Percentiles rank a stretch among this genome's conserved stretches.
These are phyloP conservation scores for Colletotrichum orbiculare DNA, from an alignment of 2,329 filamentous ascomycete species.

Conservation along the genomic window DNA sequence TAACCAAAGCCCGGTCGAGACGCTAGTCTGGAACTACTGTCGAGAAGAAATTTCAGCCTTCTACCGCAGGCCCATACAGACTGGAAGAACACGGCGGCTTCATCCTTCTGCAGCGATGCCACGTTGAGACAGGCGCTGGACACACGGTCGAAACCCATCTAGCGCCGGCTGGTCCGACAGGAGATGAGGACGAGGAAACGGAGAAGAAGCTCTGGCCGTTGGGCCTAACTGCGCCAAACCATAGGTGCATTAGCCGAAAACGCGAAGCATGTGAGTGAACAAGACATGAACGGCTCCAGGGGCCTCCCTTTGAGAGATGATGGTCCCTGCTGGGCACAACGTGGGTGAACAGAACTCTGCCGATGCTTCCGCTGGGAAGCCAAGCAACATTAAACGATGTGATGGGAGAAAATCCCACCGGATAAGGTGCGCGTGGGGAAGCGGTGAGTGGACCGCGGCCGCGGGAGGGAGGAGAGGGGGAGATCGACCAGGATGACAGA, in stretches of 20 bases:
- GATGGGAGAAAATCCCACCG: background rate
- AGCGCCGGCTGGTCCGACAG: constrained; percentile 14
- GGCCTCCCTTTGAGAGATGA: background rate
- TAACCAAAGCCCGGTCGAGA: background rate
- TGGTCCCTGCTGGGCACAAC: constrained; percentile 5
- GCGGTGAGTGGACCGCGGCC: background rate
- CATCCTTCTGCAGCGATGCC: constrained; percentile 20
- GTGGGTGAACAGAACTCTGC: constrained; percentile 23
- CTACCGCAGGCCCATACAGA: constrained; percentile 9
- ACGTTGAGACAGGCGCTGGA: constrained; percentile 8
- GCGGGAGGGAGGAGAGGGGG: background rate
- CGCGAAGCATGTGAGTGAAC: constrained; percentile 18
- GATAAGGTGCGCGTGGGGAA: background rate
- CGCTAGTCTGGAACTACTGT: constrained; percentile 18
- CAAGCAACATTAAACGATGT: constrained; percentile 21
- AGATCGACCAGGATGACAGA: background rate
- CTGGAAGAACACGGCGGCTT: constrained; percentile 28
- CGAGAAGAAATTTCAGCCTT: constrained; percentile 19
- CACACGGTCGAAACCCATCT: background rate
- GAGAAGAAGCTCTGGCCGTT: constrained; percentile 1
- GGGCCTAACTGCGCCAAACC: background rate
- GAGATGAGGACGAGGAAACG: constrained; percentile 12
- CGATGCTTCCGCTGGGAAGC: constrained; percentile 1
- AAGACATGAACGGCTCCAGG: background rate
- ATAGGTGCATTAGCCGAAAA: background rate